A percentile compares a stretch with the other conserved stretches of the same genome.
Evolutionary conservation across 768 basidiomycete species (phyloP).

Genomic region (Lentinula guzmanii): DNA sequence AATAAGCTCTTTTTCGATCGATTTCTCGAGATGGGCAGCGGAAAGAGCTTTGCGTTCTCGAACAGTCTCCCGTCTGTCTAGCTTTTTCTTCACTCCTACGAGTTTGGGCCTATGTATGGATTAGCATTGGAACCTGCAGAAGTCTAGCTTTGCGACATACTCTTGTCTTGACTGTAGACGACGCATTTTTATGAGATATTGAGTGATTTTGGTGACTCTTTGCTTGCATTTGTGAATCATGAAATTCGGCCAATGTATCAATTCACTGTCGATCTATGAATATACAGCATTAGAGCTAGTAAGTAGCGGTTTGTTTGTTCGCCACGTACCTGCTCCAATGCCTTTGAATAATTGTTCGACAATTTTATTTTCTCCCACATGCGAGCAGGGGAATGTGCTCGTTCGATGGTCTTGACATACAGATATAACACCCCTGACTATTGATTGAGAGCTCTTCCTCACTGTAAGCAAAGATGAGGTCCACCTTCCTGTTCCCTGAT

Average conservation of each 20-base stretch:
- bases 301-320: background rate
- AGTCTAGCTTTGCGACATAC: conserved; percentile 36
- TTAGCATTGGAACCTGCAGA: background rate
- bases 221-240: conserved; percentile 99
- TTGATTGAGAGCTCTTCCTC: background rate
- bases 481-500: conserved; percentile 92
- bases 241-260: conserved; percentile 98
- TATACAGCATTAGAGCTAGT: background rate
- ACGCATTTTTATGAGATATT: conserved; percentile 98
- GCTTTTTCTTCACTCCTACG: conserved; percentile 94
- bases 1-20: conserved; percentile 93
- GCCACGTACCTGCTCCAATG: conserved; percentile 79
- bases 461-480: conserved; percentile 6
- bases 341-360: conserved; percentile 91
- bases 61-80: conserved; percentile 85
- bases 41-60: conserved; percentile 95
- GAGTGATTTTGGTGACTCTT: conserved; percentile 96
- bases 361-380: conserved; percentile 98
- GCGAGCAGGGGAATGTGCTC: conserved; percentile 90
- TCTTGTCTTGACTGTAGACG: conserved; percentile 80
- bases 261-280: conserved; percentile 85
- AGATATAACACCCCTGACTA: conserved; percentile 75
- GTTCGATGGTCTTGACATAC: conserved; percentile 96
- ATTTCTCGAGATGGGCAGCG: conserved; percentile 90
- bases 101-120: conserved; percentile 70